Percentiles rank a stretch among this genome's conserved stretches.
Evolutionary conservation across 2,329 filamentous ascomycete genomes (phyloP).

Genomic region (Pseudocercospora macadamiae): DNA sequence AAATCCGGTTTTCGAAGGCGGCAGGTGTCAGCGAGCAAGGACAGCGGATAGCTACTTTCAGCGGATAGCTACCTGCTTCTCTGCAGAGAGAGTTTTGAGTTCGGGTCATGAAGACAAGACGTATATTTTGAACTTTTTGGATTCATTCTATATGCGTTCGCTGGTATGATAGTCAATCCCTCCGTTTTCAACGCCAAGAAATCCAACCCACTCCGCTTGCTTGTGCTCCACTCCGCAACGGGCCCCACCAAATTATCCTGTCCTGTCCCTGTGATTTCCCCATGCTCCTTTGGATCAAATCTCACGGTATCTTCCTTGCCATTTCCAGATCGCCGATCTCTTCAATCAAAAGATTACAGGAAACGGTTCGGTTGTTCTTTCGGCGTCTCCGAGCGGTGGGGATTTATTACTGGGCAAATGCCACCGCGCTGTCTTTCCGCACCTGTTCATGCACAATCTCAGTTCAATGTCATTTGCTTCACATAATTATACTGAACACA

Average conservation of each 20-base stretch:
- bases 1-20: not conserved
- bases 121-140: not conserved
- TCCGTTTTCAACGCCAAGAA: not conserved
- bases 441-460: not conserved
- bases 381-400: not conserved
- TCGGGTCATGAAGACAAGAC: not conserved
- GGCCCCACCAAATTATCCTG: no score
- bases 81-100: no score
- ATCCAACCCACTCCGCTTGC: not conserved
- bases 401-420: not conserved
- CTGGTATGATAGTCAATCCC: not conserved
- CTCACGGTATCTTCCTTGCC: no score
- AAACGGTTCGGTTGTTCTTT: no score
- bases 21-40: not conserved
- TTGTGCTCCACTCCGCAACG: no score
- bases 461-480: not conserved
- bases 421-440: slow-evolving; percentile 18
- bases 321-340: no score
- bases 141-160: not conserved
- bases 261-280: no score
- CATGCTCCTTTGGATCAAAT: no score
- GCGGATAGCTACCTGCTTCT: no score
- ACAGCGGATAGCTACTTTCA: slow-evolving; percentile 6
- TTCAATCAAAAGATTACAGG: no score
- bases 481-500: slow-evolving; percentile 8